Conservation (phyloP, 2,329 filamentous ascomycete genomes). For the Ascochyta fabae region DNA sequence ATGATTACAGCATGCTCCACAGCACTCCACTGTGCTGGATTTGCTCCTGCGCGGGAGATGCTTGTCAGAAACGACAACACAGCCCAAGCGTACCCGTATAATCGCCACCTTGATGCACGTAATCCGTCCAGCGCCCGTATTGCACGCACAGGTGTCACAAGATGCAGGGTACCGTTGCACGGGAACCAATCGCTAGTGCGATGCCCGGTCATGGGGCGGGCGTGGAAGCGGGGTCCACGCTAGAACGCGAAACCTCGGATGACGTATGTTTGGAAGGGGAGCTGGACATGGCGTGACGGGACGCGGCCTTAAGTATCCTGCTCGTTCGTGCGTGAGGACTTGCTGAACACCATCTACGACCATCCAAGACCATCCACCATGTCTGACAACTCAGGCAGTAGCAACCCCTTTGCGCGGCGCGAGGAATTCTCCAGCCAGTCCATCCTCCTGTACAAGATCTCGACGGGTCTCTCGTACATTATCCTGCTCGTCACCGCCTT, state of each 20-base stretch:
- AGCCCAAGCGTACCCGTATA: neutral
- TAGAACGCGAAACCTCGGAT: conserved; percentile 7
- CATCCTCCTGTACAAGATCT: conserved; percentile 75
- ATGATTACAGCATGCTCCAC: neutral
- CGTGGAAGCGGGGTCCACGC: conserved; percentile 15
- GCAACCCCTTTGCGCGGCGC: conserved; percentile 76
- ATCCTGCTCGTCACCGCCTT: conserved; percentile 74
- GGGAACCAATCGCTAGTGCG: conserved; percentile 11
- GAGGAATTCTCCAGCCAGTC: conserved; percentile 68
- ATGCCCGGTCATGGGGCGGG: conserved; percentile 12
- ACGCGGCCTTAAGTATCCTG: conserved; percentile 5
- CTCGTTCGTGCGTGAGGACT: neutral
- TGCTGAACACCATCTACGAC: too few relatives aligned
- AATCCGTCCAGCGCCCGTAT: neutral
- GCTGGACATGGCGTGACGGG: conserved; percentile 9
- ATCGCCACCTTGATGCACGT: conserved; percentile 11
- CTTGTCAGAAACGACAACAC: neutral
- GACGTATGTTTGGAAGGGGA: conserved; percentile 5
- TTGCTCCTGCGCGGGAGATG: too few relatives aligned
- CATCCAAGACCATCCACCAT: neutral
- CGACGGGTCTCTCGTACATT: conserved; percentile 77
- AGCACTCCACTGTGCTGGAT: neutral
- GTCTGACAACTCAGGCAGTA: conserved; percentile 49
- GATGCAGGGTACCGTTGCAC: conserved; percentile 1
- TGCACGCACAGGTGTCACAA: conserved; percentile 5